Base-by-base conservation (phyloP, 192 early-diverging fungal species). In the Chytriomyces sp. region DNA sequence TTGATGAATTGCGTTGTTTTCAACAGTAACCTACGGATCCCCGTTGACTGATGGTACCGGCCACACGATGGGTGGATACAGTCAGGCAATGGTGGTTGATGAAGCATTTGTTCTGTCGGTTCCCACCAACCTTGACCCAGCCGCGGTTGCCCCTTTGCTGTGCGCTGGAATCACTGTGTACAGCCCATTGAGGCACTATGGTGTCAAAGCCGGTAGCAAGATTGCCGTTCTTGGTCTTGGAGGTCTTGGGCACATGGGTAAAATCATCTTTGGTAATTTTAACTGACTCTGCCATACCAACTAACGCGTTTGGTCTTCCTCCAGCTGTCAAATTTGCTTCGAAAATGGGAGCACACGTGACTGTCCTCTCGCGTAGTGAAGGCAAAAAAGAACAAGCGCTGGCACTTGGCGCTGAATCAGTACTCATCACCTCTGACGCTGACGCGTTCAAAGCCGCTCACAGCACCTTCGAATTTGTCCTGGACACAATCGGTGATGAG, bases 161-260 rank as follows among this genome's bases (percentile, higher is more conserved):
- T 95, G 95, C 79, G 94, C 94, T 11, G 95, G 94, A 8, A 84
- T 88, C 26, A 92, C 94, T 23, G 89, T 93, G 0, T 95, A 89
- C 75, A 82, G 82, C 5, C 88, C 94, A 3, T 78, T 96, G 57
- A 84, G 87, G 59, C 77, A 87, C 6, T 53, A 49, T 62, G 46
- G 59, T 45, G 81, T 91, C 26, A 87, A 82, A 47, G 84, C 91
- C 44, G 91, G 28, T 90, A 57, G 53, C 20, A 57, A 57, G 3
- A 20, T 94, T 16, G 93, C 89, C 11, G 80, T 95, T 4, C 84
- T 93, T 46, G 94, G 94, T 23, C 84, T 95, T 23, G 94, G 94
- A 18, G 93, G 93, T 26, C 82, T 95, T 7, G 91, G 92, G 6
- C 92, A 92, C 70, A 85, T 92, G 57, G 91, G 44, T n/a, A 50